Conservation (phyloP, 1,284 basidiomycete genomes). For the Clitocybe nebularis region DNA sequence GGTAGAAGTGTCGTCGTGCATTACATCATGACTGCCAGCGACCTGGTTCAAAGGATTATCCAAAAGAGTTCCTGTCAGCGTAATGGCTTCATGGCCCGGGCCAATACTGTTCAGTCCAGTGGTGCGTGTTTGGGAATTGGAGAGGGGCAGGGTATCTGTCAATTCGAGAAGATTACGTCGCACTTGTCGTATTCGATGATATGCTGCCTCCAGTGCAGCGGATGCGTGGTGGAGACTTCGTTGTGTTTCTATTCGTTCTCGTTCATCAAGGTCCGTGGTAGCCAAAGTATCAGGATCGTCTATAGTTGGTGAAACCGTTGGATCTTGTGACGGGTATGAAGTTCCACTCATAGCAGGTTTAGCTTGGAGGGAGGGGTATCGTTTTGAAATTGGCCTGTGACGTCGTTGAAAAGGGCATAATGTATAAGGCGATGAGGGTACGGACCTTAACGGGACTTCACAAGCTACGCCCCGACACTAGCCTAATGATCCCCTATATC, state of each 20-base stretch:
- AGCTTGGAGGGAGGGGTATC: no score
- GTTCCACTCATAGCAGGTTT: slow-evolving; percentile 19
- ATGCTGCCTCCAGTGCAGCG: slow-evolving; percentile 45
- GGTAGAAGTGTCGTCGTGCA: not conserved
- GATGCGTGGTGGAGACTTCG: slow-evolving; percentile 43
- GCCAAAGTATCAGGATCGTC: slow-evolving; percentile 13
- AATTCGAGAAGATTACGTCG: slow-evolving; percentile 43
- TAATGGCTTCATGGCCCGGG: slow-evolving; percentile 33
- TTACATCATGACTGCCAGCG: no score
- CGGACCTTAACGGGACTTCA: no score
- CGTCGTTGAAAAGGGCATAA: no score
- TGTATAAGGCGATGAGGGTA: no score
- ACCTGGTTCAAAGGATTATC: not conserved
- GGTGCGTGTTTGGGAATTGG: slow-evolving; percentile 12
- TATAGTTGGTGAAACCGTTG: slow-evolving; percentile 16
- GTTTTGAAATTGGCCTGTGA: no score
- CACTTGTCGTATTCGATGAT: slow-evolving; percentile 47
- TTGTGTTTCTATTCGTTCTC: slow-evolving; percentile 25
- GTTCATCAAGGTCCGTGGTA: slow-evolving; percentile 5
- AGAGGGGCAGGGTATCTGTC: slow-evolving; percentile 27
- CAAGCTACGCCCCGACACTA: no score
- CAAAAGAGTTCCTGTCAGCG: slow-evolving; percentile 20
- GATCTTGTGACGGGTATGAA: slow-evolving; percentile 25
- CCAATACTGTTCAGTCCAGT: slow-evolving; percentile 21
- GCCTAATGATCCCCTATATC: no score